phyloP scores from a whole-genome alignment of 768 basidiomycete species.

The Termitomyces sp. region DNA sequence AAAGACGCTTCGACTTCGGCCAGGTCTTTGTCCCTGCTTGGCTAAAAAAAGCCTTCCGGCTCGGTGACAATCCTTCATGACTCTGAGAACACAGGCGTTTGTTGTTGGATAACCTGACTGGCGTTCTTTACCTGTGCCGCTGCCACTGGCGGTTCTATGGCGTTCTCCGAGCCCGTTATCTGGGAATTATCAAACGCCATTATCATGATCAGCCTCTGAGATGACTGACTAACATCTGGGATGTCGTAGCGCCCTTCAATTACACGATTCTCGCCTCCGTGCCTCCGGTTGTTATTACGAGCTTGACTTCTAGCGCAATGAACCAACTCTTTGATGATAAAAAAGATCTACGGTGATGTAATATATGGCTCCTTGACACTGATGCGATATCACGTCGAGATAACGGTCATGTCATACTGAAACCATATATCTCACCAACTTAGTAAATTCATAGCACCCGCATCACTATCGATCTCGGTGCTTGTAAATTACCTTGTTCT shows the following conservation, averaged over 20 bases:
- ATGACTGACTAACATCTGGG: background rate
- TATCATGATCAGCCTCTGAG: background rate
- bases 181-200: background rate
- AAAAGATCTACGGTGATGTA: background rate
- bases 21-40: too few relatives aligned
- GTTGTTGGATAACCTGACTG: background rate
- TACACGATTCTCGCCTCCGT: background rate
- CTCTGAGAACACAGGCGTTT: background rate
- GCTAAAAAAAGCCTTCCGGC: background rate
- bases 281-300: background rate
- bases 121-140: background rate
- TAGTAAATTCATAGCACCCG: background rate
- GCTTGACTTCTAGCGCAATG: background rate
- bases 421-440: background rate
- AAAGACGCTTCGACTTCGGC: background rate
- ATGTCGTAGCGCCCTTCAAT: background rate
- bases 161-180: background rate
- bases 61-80: background rate
- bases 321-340: background rate
- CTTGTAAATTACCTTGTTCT: background rate
- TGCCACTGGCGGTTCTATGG: background rate
- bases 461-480: background rate
- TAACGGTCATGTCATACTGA: background rate
- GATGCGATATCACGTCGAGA: background rate
- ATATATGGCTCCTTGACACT: background rate